Evolutionary conservation across 2,329 filamentous ascomycete species (phyloP).

Genomic region (Fusarium anguioides): DNA sequence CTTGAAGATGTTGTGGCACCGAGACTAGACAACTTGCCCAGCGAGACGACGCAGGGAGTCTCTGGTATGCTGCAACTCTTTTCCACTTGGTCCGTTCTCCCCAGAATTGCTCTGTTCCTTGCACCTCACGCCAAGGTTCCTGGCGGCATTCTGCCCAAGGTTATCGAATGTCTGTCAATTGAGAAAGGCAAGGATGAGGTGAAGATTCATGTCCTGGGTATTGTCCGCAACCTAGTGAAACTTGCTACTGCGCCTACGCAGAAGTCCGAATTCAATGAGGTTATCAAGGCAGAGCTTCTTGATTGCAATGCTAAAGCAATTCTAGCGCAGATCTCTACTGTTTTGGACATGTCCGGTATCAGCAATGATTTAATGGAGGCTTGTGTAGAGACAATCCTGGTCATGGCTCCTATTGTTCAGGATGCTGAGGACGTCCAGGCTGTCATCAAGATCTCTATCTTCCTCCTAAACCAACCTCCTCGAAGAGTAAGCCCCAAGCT

Average conservation of each 20-base stretch:
- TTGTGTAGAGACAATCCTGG: slow-evolving; percentile 82
- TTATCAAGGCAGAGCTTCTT: slow-evolving; percentile 67
- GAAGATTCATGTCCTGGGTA: slow-evolving; percentile 81
- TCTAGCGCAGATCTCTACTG: slow-evolving; percentile 73
- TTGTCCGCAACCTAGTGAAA: slow-evolving; percentile 76
- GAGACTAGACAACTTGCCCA: slow-evolving; percentile 79
- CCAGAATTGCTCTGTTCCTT: slow-evolving; percentile 75
- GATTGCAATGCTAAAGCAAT: slow-evolving; percentile 68
- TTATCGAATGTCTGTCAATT: slow-evolving; percentile 78
- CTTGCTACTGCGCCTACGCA: slow-evolving; percentile 66
- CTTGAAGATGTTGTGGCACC: slow-evolving; percentile 81
- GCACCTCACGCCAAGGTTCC: slow-evolving; percentile 56
- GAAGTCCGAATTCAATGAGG: slow-evolving; percentile 67
- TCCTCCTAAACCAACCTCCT: slow-evolving; percentile 85
- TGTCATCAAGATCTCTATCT: slow-evolving; percentile 82
- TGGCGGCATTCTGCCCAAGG: slow-evolving; percentile 72
- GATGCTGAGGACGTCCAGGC: slow-evolving; percentile 76
- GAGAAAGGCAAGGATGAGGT: slow-evolving; percentile 87
- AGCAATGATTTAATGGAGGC: slow-evolving; percentile 82
- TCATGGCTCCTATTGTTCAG: slow-evolving; percentile 76
- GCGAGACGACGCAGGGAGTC: slow-evolving; percentile 89
- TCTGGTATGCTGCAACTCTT: slow-evolving; percentile 86
- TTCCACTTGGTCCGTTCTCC: slow-evolving; percentile 79
- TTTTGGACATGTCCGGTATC: slow-evolving; percentile 70
- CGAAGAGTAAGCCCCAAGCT: slow-evolving; percentile 83